Evolutionary conservation across 495 filamentous ascomycete species (phyloP).

Genomic region (Hypomontagnella submonticulosa): DNA sequence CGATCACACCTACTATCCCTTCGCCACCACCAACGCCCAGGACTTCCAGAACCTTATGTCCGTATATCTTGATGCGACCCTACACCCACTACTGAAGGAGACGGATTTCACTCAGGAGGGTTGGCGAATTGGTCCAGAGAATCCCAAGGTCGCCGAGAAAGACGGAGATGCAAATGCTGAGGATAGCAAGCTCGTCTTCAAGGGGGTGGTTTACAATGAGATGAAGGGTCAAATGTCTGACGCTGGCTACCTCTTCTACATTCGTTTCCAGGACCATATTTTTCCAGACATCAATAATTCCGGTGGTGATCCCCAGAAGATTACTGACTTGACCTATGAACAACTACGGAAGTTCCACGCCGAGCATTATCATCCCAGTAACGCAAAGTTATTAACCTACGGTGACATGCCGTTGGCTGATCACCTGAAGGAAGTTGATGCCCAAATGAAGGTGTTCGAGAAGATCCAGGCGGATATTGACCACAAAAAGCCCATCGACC

Average conservation of each 20-base stretch:
- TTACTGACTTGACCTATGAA: slow-evolving; percentile 91
- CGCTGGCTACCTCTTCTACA: slow-evolving; percentile 94
- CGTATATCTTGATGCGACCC: slow-evolving; percentile 94
- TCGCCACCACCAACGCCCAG: slow-evolving; percentile 95
- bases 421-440: slow-evolving; percentile 81
- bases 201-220: slow-evolving; percentile 99
- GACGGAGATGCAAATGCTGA: slow-evolving; percentile 52
- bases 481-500: slow-evolving; percentile 79
- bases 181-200: slow-evolving; percentile 82
- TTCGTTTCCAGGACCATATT: slow-evolving; percentile 92
- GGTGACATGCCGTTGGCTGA: slow-evolving; percentile 87
- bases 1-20: slow-evolving; percentile 98
- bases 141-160: slow-evolving; percentile 67
- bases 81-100: slow-evolving; percentile 86
- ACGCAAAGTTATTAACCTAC: slow-evolving; percentile 94
- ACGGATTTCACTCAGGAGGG: slow-evolving; percentile 97
- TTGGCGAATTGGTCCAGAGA: slow-evolving; percentile 93
- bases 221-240: slow-evolving; percentile 99
- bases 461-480: slow-evolving; percentile 73
- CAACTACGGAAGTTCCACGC: slow-evolving; percentile 87
- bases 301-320: slow-evolving; percentile 93
- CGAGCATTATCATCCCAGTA: slow-evolving; percentile 95
- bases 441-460: slow-evolving; percentile 75
- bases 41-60: slow-evolving; percentile 96
- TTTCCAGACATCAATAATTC: slow-evolving; percentile 95